Base-by-base conservation (phyloP, 306 rosid genomes). In the Vigna unguiculata region DNA sequence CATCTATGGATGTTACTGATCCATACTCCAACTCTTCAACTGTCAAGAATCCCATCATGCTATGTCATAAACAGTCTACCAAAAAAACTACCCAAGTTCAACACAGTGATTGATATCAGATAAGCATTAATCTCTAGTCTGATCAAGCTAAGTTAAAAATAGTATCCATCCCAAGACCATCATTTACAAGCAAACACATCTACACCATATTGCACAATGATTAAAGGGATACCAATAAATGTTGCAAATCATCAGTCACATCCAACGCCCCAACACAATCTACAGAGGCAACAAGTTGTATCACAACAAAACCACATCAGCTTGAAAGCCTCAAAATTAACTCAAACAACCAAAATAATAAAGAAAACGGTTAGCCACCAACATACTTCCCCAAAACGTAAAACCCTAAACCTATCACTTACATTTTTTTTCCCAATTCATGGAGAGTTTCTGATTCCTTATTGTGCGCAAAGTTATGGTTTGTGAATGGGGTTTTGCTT, bases 241-340 rank as follows among this genome's bases (percentile, higher is more conserved):
- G 89, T 59, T 87, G 97, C 87, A 96, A 89, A 88, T 92, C 98
- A 11, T 92, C 96, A 12, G 97, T 96, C 63, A 96, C 89, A 79
- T 96, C 99, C 83, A 96, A 80, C 15, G 99, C 98, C 86, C 99
- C 98, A 57, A 97, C 93, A 89, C 98, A 96, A 83, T 96, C 99
- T 84, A 88, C 96, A 82, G 99, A 87, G 46, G 96, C 93, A 87
- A 96, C 97, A 87, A 96, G 98, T 98, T 96, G 96, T 81, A 86
- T 59, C 82, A 88, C 87, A 95, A 85, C 83, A 90, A 85, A 81
- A 87, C 83, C 83, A 67, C 28, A 76, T 82, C 83, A 75, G 79
- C 83, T 84, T 76, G 57, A 67, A 78, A 64, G 20, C 47, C 53
- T 75, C 64, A 77, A 21, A 22, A 38, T n/a, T 24, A 48, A 15